Conservation (phyloP, 441 rosid species). For the Gossypium aridum region DNA sequence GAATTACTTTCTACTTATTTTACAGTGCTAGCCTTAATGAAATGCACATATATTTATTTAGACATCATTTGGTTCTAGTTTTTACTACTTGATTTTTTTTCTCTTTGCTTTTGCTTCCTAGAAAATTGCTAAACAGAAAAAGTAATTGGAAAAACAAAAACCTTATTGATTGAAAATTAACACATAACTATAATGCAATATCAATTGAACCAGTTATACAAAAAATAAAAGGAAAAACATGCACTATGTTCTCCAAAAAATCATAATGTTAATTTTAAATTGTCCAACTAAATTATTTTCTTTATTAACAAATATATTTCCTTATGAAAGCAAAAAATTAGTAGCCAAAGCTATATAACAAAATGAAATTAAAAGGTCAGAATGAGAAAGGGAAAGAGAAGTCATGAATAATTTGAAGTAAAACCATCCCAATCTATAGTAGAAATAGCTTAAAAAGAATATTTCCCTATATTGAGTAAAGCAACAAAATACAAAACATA, state of each 20-base stretch:
- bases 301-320: neutral
- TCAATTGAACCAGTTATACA: neutral
- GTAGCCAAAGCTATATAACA: neutral
- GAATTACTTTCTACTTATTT: conserved; percentile 2
- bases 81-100: neutral
- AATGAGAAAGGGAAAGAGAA: neutral
- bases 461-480: neutral
- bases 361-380: neutral
- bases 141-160: neutral
- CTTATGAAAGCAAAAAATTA: neutral
- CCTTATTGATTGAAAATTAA: neutral
- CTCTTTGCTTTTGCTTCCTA: conserved; percentile 1
- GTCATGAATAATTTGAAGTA: neutral
- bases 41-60: neutral
- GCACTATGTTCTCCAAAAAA: neutral
- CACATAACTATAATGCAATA: neutral
- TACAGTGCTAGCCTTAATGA: neutral
- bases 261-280: neutral
- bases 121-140: neutral
- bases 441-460: neutral
- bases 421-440: neutral
- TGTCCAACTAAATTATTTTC: neutral
- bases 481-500: neutral
- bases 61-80: neutral
- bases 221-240: neutral